Conservation (phyloP, 2,329 filamentous ascomycete genomes). For the Penicillium sclerotigenum region DNA sequence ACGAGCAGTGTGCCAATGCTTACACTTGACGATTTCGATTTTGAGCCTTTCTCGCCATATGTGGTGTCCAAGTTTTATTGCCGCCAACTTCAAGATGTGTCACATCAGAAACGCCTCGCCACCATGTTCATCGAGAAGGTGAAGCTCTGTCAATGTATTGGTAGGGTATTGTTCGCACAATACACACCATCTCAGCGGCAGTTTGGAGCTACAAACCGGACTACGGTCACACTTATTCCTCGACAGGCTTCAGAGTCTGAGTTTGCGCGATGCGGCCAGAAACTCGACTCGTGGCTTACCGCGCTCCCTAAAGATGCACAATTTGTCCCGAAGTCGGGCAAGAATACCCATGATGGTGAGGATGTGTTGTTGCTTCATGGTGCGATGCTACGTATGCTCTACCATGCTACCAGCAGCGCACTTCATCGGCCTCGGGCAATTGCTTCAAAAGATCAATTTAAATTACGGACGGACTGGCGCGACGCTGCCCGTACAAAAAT, state of each 20-base stretch:
- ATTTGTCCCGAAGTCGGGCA: conserved; percentile 61
- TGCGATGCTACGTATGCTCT: conserved; percentile 85
- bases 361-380: conserved; percentile 62
- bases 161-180: conserved; percentile 78
- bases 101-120: conserved; percentile 71
- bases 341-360: conserved; percentile 52
- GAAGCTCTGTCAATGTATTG: conserved; percentile 80
- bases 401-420: conserved; percentile 83
- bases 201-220: conserved; percentile 64
- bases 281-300: conserved; percentile 70
- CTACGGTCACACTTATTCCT: conserved; percentile 76
- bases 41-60: conserved; percentile 61
- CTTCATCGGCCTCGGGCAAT: conserved; percentile 83
- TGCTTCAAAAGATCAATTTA: conserved; percentile 46
- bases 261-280: conserved; percentile 70
- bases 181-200: conserved; percentile 81
- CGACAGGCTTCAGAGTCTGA: conserved; percentile 76
- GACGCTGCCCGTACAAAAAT: conserved; percentile 74
- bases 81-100: conserved; percentile 65
- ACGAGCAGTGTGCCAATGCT: conserved; percentile 92
- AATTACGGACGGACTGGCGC: conserved; percentile 54
- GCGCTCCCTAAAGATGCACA: conserved; percentile 67
- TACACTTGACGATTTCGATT: conserved; percentile 73
- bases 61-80: conserved; percentile 63
- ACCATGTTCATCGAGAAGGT: conserved; percentile 85